These are phyloP conservation scores for Thermoascus crustaceus DNA, from an alignment of 2,329 filamentous ascomycete species.

Conservation along the genomic window DNA sequence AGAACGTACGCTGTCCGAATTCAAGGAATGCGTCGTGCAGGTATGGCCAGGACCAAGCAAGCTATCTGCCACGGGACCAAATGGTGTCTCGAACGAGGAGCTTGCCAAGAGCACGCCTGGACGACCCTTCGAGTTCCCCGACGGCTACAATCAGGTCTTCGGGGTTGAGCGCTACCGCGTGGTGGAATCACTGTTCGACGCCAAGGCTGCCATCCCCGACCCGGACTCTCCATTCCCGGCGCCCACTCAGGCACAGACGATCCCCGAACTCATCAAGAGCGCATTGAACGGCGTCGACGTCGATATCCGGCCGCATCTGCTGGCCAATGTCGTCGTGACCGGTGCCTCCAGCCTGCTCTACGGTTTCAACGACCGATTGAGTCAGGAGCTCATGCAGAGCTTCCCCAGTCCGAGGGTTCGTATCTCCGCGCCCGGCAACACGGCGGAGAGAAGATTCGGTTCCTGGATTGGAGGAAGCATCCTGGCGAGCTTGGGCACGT, in stretches of 20 bases:
- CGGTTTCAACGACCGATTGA: conserved; percentile 84
- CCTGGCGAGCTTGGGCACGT: conserved; percentile 86
- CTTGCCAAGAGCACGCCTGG: conserved; percentile 63
- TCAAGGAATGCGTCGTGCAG: conserved; percentile 96
- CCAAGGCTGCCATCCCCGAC: conserved; percentile 58
- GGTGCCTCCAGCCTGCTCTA: conserved; percentile 81
- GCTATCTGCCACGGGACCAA: conserved; percentile 45
- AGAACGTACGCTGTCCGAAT: conserved; percentile 86
- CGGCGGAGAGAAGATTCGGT: conserved; percentile 82
- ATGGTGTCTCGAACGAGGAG: conserved; percentile 62
- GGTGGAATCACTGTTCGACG: conserved; percentile 85
- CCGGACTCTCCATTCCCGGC: conserved; percentile 38
- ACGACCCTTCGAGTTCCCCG: conserved; percentile 91
- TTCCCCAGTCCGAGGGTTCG: conserved; percentile 83
- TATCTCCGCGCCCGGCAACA: conserved; percentile 77
- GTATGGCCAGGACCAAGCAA: conserved; percentile 77
- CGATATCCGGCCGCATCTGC: conserved; percentile 72
- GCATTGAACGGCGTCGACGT: conserved; percentile 76
- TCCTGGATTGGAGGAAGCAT: conserved; percentile 97
- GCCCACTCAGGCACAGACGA: conserved; percentile 65
- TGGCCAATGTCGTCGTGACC: conserved; percentile 87
- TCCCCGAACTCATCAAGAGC: conserved; percentile 72
- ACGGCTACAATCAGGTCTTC: conserved; percentile 94
- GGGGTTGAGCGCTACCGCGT: conserved; percentile 77
- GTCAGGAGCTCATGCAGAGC: conserved; percentile 69